Base-by-base conservation (phyloP, 306 rosid species). In the Ziziphus jujuba region DNA sequence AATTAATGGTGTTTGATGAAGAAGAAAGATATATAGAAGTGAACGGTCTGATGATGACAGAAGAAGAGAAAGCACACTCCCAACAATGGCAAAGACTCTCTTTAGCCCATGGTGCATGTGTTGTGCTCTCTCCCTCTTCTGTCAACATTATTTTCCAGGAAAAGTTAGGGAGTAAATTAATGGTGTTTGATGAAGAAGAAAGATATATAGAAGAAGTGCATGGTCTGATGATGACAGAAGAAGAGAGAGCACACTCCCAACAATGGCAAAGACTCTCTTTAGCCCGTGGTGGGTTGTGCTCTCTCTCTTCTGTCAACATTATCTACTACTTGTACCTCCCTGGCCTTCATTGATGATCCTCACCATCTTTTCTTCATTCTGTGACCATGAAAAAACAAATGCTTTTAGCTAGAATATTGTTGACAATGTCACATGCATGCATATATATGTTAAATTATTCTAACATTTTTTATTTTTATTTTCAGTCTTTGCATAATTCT, bases 121-220 rank as follows among this genome's bases (percentile, higher is more conserved):
- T 80, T 89, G 90, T 87, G 96, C 96, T 79, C 89, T 80, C 98
- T 89, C n/a, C n/a, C 96, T 92, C 98, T 92, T 92, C 98, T 92
- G 95, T 92, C 98, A 92, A 85, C 98, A 83, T 66, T 52, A n/a
- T n/a, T n/a, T n/a, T n/a, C n/a, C n/a, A n/a, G n/a, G n/a, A n/a
- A n/a, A n/a, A n/a, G n/a, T n/a, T n/a, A n/a, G n/a, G 11, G 17
- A 11, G 51, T 13, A 47, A n/a, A 47, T 13, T 47, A 7, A 17
- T 3, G 49, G 51, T 13, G 14, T 11, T 11, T 5, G 14, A 47
- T 47, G 17, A 10, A 17, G 17, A 47, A 47, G 51, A 13, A 10
- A 47, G 13, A 47, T 47, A 47, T 47, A 47, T 7, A 28, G 3
- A 4, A n/a, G 33, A 13, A 3, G 20, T 57, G 20, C 24, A 53